These are phyloP conservation scores for Taiozyma sp. DNA, from an alignment of 1,139 yeast species.

Conservation along the genomic window DNA sequence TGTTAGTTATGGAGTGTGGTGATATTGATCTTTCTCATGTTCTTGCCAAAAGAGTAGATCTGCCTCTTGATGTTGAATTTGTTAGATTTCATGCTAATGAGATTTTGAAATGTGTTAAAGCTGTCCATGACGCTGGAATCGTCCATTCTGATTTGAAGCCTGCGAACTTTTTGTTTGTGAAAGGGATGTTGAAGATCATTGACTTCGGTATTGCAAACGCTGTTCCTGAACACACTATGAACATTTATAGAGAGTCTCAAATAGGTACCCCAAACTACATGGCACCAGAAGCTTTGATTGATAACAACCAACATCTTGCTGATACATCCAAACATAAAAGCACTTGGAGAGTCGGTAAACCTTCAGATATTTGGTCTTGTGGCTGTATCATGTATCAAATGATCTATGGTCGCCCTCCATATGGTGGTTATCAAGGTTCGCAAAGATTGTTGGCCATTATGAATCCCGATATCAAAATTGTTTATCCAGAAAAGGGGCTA, in stretches of 20 bases:
- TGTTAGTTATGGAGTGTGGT: slow-evolving; percentile 92
- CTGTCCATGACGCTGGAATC: slow-evolving; percentile 82
- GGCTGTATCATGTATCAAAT: slow-evolving; percentile 95
- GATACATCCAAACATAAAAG: slow-evolving; percentile 26
- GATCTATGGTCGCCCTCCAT: slow-evolving; percentile 92
- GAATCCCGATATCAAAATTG: slow-evolving; percentile 78
- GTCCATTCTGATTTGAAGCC: slow-evolving; percentile 96
- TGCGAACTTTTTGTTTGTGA: slow-evolving; percentile 85
- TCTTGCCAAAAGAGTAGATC: slow-evolving; percentile 48
- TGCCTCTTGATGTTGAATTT: slow-evolving; percentile 66
- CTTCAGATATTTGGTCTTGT: slow-evolving; percentile 97
- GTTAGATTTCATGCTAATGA: slow-evolving; percentile 80
- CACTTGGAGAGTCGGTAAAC: slow-evolving; percentile 88
- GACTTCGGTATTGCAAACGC: slow-evolving; percentile 97
- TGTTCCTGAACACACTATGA: slow-evolving; percentile 88
- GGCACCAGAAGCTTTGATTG: slow-evolving; percentile 95
- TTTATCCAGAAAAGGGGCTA: slow-evolving; percentile 56
- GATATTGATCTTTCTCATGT: slow-evolving; percentile 88
- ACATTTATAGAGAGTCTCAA: slow-evolving; percentile 84
- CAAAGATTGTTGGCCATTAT: slow-evolving; percentile 81
- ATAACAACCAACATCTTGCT: slow-evolving; percentile 24
- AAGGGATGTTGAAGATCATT: slow-evolving; percentile 78
- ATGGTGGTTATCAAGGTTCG: slow-evolving; percentile 73
- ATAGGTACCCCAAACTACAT: slow-evolving; percentile 96
- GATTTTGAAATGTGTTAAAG: slow-evolving; percentile 74